These are phyloP conservation scores for Sergeia podlipaevii DNA, from an alignment of 208 protist genomes.

Conservation along the genomic window DNA sequence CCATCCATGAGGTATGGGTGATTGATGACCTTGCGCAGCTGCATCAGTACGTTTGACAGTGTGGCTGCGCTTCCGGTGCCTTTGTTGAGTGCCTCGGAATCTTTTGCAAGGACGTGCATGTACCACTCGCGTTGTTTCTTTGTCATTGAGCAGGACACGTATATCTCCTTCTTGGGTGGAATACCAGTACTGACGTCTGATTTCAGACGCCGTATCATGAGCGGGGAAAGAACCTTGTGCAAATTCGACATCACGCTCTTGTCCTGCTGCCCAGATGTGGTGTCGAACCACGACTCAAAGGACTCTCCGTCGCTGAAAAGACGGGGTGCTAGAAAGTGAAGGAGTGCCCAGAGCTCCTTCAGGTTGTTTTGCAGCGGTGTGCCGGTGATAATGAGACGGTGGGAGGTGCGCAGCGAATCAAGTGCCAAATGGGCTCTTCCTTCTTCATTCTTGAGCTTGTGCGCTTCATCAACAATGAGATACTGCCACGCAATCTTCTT, in stretches of 20 bases:
- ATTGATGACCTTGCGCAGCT: slow-evolving; percentile 93
- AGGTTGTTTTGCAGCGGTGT: slow-evolving; percentile 98
- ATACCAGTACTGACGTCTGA: slow-evolving; percentile 95
- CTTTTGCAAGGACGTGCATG: slow-evolving; percentile 92
- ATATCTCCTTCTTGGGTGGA: slow-evolving; percentile 98
- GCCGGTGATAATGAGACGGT: slow-evolving; percentile 96
- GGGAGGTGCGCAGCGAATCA: slow-evolving; percentile 70
- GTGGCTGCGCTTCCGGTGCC: slow-evolving; percentile 39
- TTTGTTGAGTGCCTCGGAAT: slow-evolving; percentile 94
- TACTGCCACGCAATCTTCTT: slow-evolving; percentile 93
- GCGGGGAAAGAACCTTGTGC: slow-evolving; percentile 93
- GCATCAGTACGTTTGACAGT: slow-evolving; percentile 88
- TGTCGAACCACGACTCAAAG: slow-evolving; percentile 95
- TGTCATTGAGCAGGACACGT: slow-evolving; percentile 92
- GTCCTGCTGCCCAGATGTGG: slow-evolving; percentile 74
- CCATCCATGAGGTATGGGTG: slow-evolving; percentile 96
- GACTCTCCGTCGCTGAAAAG: slow-evolving; percentile 84
- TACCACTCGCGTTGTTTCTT: slow-evolving; percentile 96
- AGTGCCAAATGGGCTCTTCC: slow-evolving; percentile 61
- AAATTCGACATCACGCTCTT: slow-evolving; percentile 73
- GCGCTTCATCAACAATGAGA: slow-evolving; percentile 99
- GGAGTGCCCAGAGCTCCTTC: slow-evolving; percentile 94
- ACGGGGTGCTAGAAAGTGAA: slow-evolving; percentile 93
- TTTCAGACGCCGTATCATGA: slow-evolving; percentile 97
- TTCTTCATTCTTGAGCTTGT: slow-evolving; percentile 94